phyloP scores from a whole-genome alignment of 257 asterid genomes.

The Ballota nigra region DNA sequence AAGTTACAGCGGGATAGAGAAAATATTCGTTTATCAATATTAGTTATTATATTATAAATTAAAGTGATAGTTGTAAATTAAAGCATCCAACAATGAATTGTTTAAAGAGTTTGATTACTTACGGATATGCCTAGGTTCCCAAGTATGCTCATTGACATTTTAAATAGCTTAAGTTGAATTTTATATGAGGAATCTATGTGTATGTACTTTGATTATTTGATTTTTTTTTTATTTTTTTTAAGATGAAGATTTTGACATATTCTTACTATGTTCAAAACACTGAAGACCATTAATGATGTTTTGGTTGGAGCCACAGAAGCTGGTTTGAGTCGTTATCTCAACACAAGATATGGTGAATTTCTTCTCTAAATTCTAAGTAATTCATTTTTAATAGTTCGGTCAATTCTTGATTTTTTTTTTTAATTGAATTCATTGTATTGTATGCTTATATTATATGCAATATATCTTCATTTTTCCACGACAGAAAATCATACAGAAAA shows the following conservation, averaged over 20 bases:
- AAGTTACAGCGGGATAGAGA: too few relatives aligned
- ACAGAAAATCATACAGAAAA: constrained; percentile 10
- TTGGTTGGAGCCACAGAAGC: constrained; percentile 42
- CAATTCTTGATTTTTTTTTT: neutral
- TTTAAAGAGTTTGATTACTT: too few relatives aligned
- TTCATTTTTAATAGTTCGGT: neutral
- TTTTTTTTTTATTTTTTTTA: neutral
- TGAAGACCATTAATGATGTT: constrained; percentile 44
- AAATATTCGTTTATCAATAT: too few relatives aligned
- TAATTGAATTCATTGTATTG: neutral
- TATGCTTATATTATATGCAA: neutral
- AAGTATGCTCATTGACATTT: too few relatives aligned
- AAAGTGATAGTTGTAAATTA: too few relatives aligned
- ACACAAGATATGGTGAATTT: constrained; percentile 36
- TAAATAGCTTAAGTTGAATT: neutral
- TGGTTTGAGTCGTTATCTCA: constrained; percentile 41
- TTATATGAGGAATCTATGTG: neutral
- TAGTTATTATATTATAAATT: too few relatives aligned
- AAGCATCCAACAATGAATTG: too few relatives aligned
- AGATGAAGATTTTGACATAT: neutral
- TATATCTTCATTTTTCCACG: too few relatives aligned
- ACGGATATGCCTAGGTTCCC: too few relatives aligned
- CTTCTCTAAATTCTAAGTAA: neutral
- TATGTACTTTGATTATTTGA: neutral
- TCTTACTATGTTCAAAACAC: neutral